Evolutionary conservation across 176 grass and related monocot genomes (phyloP), one percentile per base, ranked within the genome.

Genomic region (Panicum miliaceum): DNA sequence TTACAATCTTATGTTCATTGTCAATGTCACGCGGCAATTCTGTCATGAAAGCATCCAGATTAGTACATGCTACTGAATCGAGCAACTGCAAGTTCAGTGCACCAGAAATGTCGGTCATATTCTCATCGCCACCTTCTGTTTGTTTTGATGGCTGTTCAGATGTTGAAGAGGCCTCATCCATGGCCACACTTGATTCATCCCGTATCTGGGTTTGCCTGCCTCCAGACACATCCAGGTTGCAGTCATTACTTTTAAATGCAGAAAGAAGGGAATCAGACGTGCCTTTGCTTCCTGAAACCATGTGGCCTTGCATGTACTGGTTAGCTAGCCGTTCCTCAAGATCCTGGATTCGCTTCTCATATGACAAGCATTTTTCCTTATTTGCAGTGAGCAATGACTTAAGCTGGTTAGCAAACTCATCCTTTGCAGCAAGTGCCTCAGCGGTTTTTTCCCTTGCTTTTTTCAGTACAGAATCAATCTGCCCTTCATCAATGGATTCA

Each of bases 91-190:
- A 82, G 78, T 94, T 98, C 59, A 89, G n/a, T 61, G 87, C 92
- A 75, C 89, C 88, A 1, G 90, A 94, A 87, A 99, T 89, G 84
- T 96, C 89, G 3, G 88, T 85, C 96, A 98, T 98, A 79, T 93
- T 98, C 64, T 98, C 96, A 93, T 98, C 96, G 2, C 91, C 91
- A 85, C 96, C 89, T 90, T 98, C 96, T 72, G 81, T 77, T 73
- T 88, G 86, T 88, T 93, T 95, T 75, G 71, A 91, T 35, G 87
- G 83, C 29, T 87, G 82, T 75, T 92, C 87, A 77, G 93, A 95
- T 77, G 91, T 98, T 22, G 91, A 95, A 77, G 93, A 95, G 41
- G 87, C 71, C 78, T 95, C 93, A 83, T 98, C 96, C 95, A 97
- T 97, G 73, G 86, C 84, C 61, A 94, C 84, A 62, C 76, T 91